A percentile compares a stretch with the other conserved stretches of the same genome.
phyloP scores from a whole-genome alignment of 2,329 filamentous ascomycete species.

The Orbilia oligospora region DNA sequence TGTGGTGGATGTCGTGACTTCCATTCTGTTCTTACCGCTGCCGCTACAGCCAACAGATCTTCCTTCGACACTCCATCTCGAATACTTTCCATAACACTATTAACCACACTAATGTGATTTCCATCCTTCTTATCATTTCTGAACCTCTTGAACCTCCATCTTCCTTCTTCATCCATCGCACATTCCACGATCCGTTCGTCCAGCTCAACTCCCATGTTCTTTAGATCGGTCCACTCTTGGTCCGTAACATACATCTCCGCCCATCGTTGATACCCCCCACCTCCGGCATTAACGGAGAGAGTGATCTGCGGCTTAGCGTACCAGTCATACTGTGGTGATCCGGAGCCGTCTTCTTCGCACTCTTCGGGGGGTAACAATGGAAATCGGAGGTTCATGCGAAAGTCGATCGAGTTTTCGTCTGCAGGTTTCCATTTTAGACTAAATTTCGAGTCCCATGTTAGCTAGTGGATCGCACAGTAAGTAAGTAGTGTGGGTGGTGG shows the following conservation, averaged over 20 bases:
- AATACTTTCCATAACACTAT: conserved; percentile 91
- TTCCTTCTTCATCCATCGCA: conserved; percentile 79
- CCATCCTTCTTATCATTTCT: conserved; percentile 92
- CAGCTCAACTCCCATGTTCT: conserved; percentile 80
- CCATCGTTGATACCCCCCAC: conserved; percentile 75
- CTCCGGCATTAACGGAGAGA: conserved; percentile 56
- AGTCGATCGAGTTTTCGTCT: conserved; percentile 95
- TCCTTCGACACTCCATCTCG: conserved; percentile 85
- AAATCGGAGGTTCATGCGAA: conserved; percentile 83
- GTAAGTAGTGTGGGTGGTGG: no score
- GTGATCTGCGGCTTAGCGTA: conserved; percentile 53
- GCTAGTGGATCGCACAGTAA: background rate
- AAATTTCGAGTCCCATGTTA: conserved; percentile 68
- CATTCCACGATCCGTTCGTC: conserved; percentile 92
- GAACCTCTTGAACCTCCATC: conserved; percentile 91
- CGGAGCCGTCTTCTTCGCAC: conserved; percentile 71
- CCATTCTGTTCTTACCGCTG: conserved; percentile 83
- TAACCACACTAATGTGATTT: conserved; percentile 87
- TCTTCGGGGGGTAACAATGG: conserved; percentile 79
- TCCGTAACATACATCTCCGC: conserved; percentile 78
- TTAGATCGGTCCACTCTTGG: conserved; percentile 86
- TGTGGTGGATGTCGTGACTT: conserved; percentile 69
- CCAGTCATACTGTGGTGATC: conserved; percentile 56
- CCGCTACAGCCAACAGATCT: conserved; percentile 80
- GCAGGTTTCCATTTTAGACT: conserved; percentile 99